phyloP scores from a whole-genome alignment of 345 rosid genomes.

The Citrus glauca region DNA sequence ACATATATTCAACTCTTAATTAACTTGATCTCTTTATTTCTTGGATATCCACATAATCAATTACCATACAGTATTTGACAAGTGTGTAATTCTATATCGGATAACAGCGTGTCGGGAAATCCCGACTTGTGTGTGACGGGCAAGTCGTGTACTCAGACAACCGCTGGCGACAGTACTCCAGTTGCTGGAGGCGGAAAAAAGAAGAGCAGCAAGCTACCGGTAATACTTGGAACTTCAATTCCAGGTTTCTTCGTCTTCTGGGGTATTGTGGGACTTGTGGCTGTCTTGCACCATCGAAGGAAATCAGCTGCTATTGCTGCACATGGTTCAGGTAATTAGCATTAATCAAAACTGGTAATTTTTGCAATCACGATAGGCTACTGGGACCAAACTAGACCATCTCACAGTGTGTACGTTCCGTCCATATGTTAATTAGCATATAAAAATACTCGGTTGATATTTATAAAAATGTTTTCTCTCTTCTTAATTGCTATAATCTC shows the following conservation, averaged over 20 bases:
- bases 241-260: constrained; percentile 31
- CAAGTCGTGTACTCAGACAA: constrained; percentile 20
- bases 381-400: too few relatives aligned
- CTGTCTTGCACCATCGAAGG: constrained; percentile 26
- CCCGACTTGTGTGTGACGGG: constrained; percentile 35
- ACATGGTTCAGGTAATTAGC: constrained; percentile 9
- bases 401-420: too few relatives aligned
- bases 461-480: too few relatives aligned
- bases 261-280: constrained; percentile 23
- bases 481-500: too few relatives aligned
- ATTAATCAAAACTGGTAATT: too few relatives aligned
- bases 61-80: too few relatives aligned
- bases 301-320: constrained; percentile 29
- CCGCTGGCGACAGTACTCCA: background rate
- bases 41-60: background rate
- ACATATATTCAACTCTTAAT: background rate
- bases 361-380: too few relatives aligned
- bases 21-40: background rate
- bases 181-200: constrained; percentile 5
- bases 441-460: too few relatives aligned
- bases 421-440: too few relatives aligned
- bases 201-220: constrained; percentile 29
- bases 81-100: too few relatives aligned
- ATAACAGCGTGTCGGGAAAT: constrained; percentile 33
- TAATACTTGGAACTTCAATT: constrained; percentile 36